phyloP scores from a whole-genome alignment of 164 flowering plant genomes.

The Annona cherimola region DNA sequence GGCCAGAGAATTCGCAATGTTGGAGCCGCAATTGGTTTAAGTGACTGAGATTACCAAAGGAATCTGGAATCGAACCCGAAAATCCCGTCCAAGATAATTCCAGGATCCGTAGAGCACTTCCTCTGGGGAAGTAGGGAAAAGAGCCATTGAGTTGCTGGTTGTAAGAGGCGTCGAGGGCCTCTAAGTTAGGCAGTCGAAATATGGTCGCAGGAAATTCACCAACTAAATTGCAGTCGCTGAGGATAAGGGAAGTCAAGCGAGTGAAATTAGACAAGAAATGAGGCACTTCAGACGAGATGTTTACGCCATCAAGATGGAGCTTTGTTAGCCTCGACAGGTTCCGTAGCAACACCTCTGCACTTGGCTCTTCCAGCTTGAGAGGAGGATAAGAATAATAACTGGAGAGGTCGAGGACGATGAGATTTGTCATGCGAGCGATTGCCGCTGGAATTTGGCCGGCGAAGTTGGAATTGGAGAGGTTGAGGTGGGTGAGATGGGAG shows the following conservation, averaged over 20 bases:
- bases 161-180: conserved; percentile 11
- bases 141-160: conserved; percentile 26
- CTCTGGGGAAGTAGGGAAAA: conserved; percentile 28
- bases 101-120: conserved; percentile 21
- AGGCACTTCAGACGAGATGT: conserved; percentile 32
- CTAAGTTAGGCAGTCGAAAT: conserved; percentile 21
- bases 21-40: conserved; percentile 25
- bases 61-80: conserved; percentile 33
- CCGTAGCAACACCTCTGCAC: neutral
- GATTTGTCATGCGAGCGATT: conserved; percentile 24
- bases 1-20: conserved; percentile 27
- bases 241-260: conserved; percentile 22
- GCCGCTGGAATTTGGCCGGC: conserved; percentile 35
- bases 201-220: conserved; percentile 17
- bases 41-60: conserved; percentile 26
- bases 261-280: conserved; percentile 22
- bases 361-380: neutral
- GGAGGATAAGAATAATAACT: neutral
- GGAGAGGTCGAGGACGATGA: conserved; percentile 18
- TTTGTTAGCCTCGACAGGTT: conserved; percentile 23
- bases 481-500: conserved; percentile 28
- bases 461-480: conserved; percentile 44
- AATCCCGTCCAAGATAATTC: conserved; percentile 24
- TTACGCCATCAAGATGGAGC: conserved; percentile 34
- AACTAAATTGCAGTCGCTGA: conserved; percentile 22